Evolutionary conservation across 495 filamentous ascomycete genomes (phyloP).

Genomic region (Neurospora intermedia): DNA sequence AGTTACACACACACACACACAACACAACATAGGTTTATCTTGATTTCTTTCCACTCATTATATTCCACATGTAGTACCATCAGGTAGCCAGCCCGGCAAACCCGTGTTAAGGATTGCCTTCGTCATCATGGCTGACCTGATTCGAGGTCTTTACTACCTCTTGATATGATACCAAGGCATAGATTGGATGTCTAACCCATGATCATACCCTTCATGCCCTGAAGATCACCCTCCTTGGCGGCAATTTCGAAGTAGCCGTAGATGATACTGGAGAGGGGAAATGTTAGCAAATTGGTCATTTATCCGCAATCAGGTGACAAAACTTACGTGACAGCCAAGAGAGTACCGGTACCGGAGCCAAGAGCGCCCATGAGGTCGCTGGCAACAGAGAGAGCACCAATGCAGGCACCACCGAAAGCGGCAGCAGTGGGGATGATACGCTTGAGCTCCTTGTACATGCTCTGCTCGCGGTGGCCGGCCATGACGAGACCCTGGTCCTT

Average conservation of each 20-base stretch:
- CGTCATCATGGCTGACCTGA: neutral
- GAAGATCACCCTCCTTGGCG: slow-evolving; percentile 92
- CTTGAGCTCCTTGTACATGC: slow-evolving; percentile 99
- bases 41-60: neutral
- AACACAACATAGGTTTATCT: neutral
- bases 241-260: slow-evolving; percentile 99
- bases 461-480: slow-evolving; percentile 98
- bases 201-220: slow-evolving; percentile 83
- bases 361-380: slow-evolving; percentile 95
- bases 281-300: slow-evolving; percentile 14
- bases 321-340: slow-evolving; percentile 97
- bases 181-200: slow-evolving; percentile 35
- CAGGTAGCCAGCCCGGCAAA: neutral
- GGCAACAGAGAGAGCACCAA: slow-evolving; percentile 90
- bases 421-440: slow-evolving; percentile 96
- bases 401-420: slow-evolving; percentile 97
- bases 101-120: neutral
- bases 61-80: neutral
- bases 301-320: neutral
- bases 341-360: slow-evolving; percentile 92
- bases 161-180: no score
- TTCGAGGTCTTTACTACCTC: neutral
- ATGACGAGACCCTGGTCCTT: slow-evolving; percentile 99
- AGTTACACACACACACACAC: neutral
- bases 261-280: slow-evolving; percentile 58